These are phyloP conservation scores for Dendrobium catenatum DNA, from an alignment of 106 monocot genomes.

Conservation along the genomic window DNA sequence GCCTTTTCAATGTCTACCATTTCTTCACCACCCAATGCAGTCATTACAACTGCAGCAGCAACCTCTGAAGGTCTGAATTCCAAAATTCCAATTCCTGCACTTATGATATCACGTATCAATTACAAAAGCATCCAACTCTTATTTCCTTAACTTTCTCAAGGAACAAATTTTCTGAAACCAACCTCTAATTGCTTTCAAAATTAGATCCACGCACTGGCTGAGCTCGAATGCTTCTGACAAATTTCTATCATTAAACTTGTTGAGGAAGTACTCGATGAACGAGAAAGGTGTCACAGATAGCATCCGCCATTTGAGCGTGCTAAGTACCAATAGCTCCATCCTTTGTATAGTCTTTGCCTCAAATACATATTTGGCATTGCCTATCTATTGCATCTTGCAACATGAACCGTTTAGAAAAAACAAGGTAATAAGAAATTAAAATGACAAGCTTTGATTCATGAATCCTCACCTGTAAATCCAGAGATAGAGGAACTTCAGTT, in stretches of 20 bases:
- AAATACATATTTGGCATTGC: conserved; percentile 39
- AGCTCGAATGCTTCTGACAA: conserved; percentile 12
- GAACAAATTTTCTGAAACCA: background rate
- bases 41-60: conserved; percentile 10
- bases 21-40: background rate
- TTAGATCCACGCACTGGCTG: conserved; percentile 26
- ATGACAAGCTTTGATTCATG: background rate
- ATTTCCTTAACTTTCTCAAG: background rate
- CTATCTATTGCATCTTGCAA: conserved; percentile 25
- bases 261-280: conserved; percentile 46
- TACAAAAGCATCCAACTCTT: background rate
- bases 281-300: conserved; percentile 64
- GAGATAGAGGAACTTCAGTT: conserved; percentile 40
- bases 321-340: conserved; percentile 63
- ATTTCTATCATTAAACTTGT: conserved; percentile 27
- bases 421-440: background rate
- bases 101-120: background rate
- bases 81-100: conserved; percentile 8
- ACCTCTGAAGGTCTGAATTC: conserved; percentile 18
- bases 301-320: conserved; percentile 73
- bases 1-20: background rate
- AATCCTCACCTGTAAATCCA: conserved; percentile 53
- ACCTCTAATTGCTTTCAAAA: conserved; percentile 44
- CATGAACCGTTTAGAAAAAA: background rate
- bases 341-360: conserved; percentile 58